Percentiles rank a stretch among this genome's conserved stretches.
Evolutionary conservation across 2,329 filamentous ascomycete genomes (phyloP).

Genomic region (Zymoseptoria pseudotritici): DNA sequence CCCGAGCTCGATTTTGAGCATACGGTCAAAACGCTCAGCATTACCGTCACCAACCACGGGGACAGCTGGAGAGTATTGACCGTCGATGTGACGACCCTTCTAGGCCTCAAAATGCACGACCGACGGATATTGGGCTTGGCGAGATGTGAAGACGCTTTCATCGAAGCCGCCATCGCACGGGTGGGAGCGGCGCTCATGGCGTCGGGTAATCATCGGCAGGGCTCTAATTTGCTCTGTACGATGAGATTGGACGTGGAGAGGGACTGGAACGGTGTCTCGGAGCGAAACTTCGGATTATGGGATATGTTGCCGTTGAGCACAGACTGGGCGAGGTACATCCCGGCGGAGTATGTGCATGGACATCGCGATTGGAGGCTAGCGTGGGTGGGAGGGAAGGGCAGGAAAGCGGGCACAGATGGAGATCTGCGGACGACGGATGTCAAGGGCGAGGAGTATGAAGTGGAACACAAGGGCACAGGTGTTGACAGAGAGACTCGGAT

Average conservation of each 20-base stretch:
- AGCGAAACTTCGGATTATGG: background rate
- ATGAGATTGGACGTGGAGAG: background rate
- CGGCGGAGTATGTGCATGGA: background rate
- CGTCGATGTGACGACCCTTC: background rate
- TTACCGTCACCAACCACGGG: background rate
- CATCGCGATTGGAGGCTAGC: background rate
- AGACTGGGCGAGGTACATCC: background rate
- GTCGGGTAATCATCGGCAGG: background rate
- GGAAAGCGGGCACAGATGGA: background rate
- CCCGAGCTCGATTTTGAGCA: background rate
- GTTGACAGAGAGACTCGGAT: too few species aligned
- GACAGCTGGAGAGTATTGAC: background rate
- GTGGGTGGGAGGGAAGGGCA: background rate
- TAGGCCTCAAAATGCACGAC: background rate
- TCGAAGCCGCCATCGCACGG: background rate
- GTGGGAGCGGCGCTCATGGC: background rate
- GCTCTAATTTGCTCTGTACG: background rate
- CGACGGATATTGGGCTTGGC: background rate
- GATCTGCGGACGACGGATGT: background rate
- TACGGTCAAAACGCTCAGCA: background rate
- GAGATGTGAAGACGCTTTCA: background rate
- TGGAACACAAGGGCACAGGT: too few species aligned
- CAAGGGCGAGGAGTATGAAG: background rate
- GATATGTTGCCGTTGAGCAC: background rate
- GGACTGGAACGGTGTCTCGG: background rate